Evolutionary conservation across 2,329 filamentous ascomycete genomes (phyloP).

Genomic region (Aspergillus versicolor): DNA sequence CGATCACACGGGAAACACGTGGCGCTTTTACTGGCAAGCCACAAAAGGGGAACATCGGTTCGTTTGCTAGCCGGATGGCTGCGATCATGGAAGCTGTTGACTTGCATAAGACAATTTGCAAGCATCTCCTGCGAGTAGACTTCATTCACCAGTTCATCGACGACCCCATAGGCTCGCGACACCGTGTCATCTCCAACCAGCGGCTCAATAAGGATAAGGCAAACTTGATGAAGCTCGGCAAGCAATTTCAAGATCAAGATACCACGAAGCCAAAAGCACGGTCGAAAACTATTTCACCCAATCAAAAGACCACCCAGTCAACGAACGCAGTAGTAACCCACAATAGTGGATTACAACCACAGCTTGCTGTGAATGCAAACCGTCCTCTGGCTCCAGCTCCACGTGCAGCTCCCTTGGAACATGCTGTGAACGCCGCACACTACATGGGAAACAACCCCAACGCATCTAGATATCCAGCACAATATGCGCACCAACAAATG

Average conservation of each 20-base stretch:
- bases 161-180: conserved; percentile 31
- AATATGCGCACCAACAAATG: background rate
- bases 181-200: conserved; percentile 35
- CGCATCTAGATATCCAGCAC: background rate
- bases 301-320: background rate
- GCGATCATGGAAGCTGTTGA: conserved; percentile 21
- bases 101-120: conserved; percentile 41
- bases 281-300: background rate
- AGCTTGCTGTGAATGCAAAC: background rate
- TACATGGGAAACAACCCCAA: background rate
- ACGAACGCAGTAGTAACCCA: background rate
- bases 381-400: background rate
- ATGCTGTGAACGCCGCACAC: background rate
- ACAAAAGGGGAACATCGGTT: conserved; percentile 16
- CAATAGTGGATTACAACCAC: background rate
- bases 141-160: conserved; percentile 37
- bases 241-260: conserved; percentile 19
- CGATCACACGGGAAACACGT: conserved; percentile 24
- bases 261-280: background rate
- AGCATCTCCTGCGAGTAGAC: conserved; percentile 36
- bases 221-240: conserved; percentile 32
- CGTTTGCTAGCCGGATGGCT: conserved; percentile 24
- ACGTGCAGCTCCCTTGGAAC: background rate
- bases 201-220: conserved; percentile 34
- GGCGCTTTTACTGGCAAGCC: conserved; percentile 29